Evolutionary conservation across 2,329 filamentous ascomycete species (phyloP).

Genomic region (Chrysoporthe deuterocubensis): DNA sequence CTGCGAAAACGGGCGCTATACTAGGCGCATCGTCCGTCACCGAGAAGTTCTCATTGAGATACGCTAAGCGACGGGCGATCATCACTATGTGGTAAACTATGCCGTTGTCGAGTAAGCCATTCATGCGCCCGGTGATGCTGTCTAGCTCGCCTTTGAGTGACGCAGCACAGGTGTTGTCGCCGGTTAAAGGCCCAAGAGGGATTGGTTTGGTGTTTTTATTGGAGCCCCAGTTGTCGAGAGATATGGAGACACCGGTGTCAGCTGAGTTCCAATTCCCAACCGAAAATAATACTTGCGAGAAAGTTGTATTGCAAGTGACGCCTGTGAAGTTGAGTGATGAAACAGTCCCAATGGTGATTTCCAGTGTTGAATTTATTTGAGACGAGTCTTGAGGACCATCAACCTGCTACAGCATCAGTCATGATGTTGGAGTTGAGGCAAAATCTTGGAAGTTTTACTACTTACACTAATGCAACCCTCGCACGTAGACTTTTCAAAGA

Average conservation of each 20-base stretch:
- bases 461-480: not conserved
- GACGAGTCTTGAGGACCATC: not conserved
- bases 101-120: not conserved
- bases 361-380: not conserved
- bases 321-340: not conserved
- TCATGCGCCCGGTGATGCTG: conserved; percentile 1
- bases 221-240: not conserved
- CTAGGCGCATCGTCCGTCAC: not conserved
- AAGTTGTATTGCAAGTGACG: not conserved
- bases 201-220: not conserved
- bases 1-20: not conserved
- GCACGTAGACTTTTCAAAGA: not conserved
- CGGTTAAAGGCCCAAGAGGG: not conserved
- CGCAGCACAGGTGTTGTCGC: not conserved
- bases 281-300: not conserved
- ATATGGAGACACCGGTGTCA: not conserved
- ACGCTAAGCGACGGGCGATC: not conserved
- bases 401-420: not conserved
- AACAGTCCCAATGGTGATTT: not conserved
- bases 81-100: not conserved
- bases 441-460: not conserved
- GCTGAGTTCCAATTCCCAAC: not conserved
- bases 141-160: not conserved
- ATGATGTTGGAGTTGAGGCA: not conserved
- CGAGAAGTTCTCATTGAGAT: not conserved